Evolutionary conservation across 2,329 filamentous ascomycete species (phyloP).

Genomic region (Polytolypa hystricis): DNA sequence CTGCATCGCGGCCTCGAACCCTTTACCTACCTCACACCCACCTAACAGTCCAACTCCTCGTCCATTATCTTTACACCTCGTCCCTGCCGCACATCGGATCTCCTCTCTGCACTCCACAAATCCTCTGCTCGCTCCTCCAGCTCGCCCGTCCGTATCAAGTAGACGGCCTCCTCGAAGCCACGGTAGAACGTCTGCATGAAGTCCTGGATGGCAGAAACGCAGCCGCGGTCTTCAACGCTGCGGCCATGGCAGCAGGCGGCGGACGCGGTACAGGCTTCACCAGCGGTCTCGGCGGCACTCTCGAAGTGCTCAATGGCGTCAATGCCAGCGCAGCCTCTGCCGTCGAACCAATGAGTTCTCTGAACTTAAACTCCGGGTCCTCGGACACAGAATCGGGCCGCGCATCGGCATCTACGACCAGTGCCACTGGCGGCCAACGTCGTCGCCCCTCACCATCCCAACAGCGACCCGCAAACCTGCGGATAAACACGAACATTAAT

Average conservation of each 20-base stretch:
- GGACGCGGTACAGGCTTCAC: constrained; percentile 68
- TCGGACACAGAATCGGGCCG: constrained; percentile 30
- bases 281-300: constrained; percentile 40
- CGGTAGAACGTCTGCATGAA: constrained; percentile 80
- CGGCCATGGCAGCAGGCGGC: constrained; percentile 92
- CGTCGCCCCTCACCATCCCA: constrained; percentile 9
- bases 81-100: constrained; percentile 67
- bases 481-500: constrained; percentile 30
- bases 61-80: constrained; percentile 90
- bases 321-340: constrained; percentile 17
- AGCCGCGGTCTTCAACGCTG: constrained; percentile 94
- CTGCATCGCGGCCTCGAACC: constrained; percentile 62
- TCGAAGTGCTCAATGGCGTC: constrained; percentile 31
- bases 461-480: constrained; percentile 18
- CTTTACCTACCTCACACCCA: constrained; percentile 89
- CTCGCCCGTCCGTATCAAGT: constrained; percentile 87
- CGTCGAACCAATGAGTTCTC: constrained; percentile 15
- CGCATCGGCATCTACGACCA: constrained; percentile 11
- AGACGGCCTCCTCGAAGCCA: constrained; percentile 82
- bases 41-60: constrained; percentile 75
- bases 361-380: constrained; percentile 26
- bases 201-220: constrained; percentile 88
- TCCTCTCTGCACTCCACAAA: constrained; percentile 80
- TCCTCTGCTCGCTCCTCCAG: constrained; percentile 88
- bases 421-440: neutral